Evolutionary conservation across 2,329 filamentous ascomycete genomes (phyloP).

Genomic region (Leptographium procerum): DNA sequence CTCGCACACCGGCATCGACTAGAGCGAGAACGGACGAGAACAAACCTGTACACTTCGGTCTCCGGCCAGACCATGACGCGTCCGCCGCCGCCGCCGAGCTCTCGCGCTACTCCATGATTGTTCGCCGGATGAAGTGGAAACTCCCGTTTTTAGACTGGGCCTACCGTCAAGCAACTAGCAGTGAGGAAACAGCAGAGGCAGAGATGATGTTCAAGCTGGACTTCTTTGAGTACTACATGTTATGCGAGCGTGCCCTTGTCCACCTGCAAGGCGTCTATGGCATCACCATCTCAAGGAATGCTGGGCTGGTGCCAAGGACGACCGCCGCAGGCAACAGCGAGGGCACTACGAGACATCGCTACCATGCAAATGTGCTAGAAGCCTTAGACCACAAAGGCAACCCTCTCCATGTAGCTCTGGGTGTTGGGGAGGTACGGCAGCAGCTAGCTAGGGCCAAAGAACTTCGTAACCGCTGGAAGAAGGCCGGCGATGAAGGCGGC

Average conservation of each 20-base stretch:
- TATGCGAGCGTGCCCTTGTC: conserved; percentile 60
- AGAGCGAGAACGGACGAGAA: not conserved
- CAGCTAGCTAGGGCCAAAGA: conserved; percentile 57
- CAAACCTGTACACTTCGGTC: not conserved
- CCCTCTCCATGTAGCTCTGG: conserved; percentile 45
- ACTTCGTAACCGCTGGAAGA: conserved; percentile 62
- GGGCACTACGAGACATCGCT: conserved; percentile 27
- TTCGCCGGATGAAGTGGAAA: conserved; percentile 52
- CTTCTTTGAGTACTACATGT: conserved; percentile 65
- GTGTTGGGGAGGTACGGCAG: conserved; percentile 39
- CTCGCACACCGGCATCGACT: not conserved
- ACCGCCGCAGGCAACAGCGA: not conserved
- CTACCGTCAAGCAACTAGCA: conserved; percentile 34
- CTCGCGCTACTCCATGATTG: conserved; percentile 47
- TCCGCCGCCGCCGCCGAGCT: conserved; percentile 27
- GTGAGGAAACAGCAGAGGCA: conserved; percentile 27
- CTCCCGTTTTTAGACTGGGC: conserved; percentile 45
- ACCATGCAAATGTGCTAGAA: conserved; percentile 58
- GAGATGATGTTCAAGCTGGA: conserved; percentile 68
- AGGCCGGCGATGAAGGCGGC: conserved; percentile 36
- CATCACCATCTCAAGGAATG: conserved; percentile 33
- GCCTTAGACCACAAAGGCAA: conserved; percentile 46
- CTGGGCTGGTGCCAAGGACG: conserved; percentile 4
- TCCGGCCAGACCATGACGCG: not conserved
- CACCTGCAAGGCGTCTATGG: conserved; percentile 54